Evolutionary conservation across 306 rosid genomes (phyloP), one percentile per base, ranked within the genome.

Genomic region (Vigna reflexopilosa): DNA sequence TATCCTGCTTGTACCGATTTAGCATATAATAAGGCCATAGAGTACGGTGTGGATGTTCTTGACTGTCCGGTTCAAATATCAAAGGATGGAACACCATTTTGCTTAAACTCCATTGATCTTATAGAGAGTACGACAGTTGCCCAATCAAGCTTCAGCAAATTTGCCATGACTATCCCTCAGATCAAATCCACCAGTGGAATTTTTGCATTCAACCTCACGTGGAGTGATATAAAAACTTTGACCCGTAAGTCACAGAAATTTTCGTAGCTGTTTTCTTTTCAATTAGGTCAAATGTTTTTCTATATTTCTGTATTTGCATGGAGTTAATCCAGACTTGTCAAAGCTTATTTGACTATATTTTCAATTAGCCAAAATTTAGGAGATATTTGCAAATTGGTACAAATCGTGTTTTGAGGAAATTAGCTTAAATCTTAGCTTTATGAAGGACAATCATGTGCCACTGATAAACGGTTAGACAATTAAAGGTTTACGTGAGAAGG

Each of bases 31-130:
- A 59, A 84, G 7, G 98, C 98, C 76, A 88, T 92, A 19, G 93
- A 91, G 28, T 24, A 24, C 86, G 96, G 92, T 17, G 97, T 45
- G 12, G 96, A 88, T 54, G 75, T 95, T 68, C 88, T 95, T 10
- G 97, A 95, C 80, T 95, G 97, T 86, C 94, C 94, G 16, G 97
- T 95, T 84, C 97, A 89, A 81, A 80, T 95, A 49, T 68, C 98
- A 11, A 83, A 87, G 82, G 98, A 95, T 42, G 96, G 97, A 70
- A 86, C 12, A 34, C 97, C 93, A 76, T 90, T 95, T 84, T 95
- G 98, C 87, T 75, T 71, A 16, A 88, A 89, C 89, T 70, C 87
- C 59, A 81, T 87, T 44, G 89, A 94, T 86, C 96, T 94, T 48
- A 79, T 82, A 3, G 87, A 89, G 76, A 89, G 89, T 86, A 90